Evolutionary conservation across 495 filamentous ascomycete genomes (phyloP), one percentile per base, ranked within the genome.

Genomic region (Aspergillus nanangensis): DNA sequence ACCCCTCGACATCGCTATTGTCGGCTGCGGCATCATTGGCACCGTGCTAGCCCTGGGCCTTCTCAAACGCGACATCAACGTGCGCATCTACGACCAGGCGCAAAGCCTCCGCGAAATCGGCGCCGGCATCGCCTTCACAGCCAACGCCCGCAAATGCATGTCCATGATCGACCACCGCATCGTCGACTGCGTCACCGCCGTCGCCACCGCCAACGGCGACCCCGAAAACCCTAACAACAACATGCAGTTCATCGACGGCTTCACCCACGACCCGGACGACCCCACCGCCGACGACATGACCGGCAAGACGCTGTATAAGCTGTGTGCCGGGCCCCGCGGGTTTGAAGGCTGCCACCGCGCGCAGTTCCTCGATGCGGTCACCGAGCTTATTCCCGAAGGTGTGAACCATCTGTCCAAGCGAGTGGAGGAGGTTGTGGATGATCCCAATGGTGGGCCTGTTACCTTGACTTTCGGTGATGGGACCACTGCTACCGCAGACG

Each of bases 401-500:
- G 57, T 68, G 5, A 56, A 74, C 40, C 39, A 59, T 14, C 70
- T 73, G 20, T 45, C 52, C 5, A 76, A 75, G 49, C 53, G 63
- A 19, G 38, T 79, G 2, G 57, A 60, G 8, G 8, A 14, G 7
- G 4, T 53, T 8, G 42, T 54, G 5, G 44, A 55, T 5, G 63
- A 57, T 8, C 60, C 65, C 10, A 34, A 42, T 1, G 62, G 13
- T 1, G 33, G 50, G 21, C 68, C 69, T 18, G 52, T 75, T 3
- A 27, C 68, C 3, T 44, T 83, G 36, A 53, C 59, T 9, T 86
- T 87, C 45, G 48, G 49, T 0, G 82, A 86, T 57, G 81, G 82
- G 5, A 74, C 55, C 0, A 67, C 49, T 3, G 79, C 67, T 0
- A 62, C 71, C 47, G 76, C 75, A 8, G 75, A 78, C 47, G 72